These are phyloP conservation scores for Boletus barrowsii DNA, from an alignment of 768 basidiomycete species.

Conservation along the genomic window DNA sequence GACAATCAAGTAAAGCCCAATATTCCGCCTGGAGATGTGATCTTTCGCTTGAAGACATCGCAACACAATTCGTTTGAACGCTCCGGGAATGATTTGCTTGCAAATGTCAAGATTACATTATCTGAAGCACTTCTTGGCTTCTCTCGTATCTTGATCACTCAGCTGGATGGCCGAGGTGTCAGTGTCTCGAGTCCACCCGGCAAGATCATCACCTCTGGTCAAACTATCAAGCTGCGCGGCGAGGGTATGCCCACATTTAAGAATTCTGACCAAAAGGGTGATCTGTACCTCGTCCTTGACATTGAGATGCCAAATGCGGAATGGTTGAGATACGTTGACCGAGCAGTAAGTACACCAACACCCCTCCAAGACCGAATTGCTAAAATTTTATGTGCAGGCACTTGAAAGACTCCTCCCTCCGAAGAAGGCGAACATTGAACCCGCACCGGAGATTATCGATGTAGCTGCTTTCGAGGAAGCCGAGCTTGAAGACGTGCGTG, in stretches of 20 bases:
- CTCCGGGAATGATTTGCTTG: conserved; percentile 75
- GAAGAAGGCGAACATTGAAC: conserved; percentile 71
- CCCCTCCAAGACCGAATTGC: neutral
- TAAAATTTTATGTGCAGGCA: conserved; percentile 41
- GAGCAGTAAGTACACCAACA: conserved; percentile 40
- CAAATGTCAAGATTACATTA: conserved; percentile 79
- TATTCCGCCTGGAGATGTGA: conserved; percentile 84
- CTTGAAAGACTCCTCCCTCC: conserved; percentile 69
- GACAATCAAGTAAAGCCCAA: conserved; percentile 61
- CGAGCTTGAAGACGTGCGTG: conserved; percentile 82
- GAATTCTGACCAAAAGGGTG: conserved; percentile 64
- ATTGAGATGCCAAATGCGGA: conserved; percentile 84
- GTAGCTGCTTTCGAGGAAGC: conserved; percentile 70
- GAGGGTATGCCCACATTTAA: conserved; percentile 90
- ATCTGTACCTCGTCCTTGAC: conserved; percentile 77
- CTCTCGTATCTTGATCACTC: conserved; percentile 83
- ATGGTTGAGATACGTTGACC: conserved; percentile 71
- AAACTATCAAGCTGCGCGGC: conserved; percentile 69
- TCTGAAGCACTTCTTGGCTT: conserved; percentile 97
- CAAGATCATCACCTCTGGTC: conserved; percentile 71
- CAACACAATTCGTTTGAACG: conserved; percentile 83
- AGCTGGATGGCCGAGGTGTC: conserved; percentile 92
- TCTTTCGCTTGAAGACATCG: conserved; percentile 69
- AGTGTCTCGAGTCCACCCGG: conserved; percentile 70
- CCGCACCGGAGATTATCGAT: conserved; percentile 67